A percentile compares a stretch with the other conserved stretches of the same genome.
These are phyloP conservation scores for Ascoidea rubescens DNA, from an alignment of 805 yeast species.

Conservation along the genomic window DNA sequence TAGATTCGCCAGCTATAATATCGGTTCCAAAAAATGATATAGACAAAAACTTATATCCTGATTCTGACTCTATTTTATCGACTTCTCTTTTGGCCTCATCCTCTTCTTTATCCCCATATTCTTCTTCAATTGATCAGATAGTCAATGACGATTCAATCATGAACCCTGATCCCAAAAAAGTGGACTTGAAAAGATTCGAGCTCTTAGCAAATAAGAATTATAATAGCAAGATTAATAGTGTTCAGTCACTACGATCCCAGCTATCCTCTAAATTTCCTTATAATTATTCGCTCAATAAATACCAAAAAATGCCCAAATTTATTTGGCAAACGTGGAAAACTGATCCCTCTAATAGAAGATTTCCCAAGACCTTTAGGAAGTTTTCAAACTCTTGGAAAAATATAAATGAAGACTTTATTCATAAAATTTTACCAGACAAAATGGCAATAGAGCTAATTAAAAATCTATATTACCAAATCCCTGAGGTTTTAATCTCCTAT, in stretches of 20 bases:
- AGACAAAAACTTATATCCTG: neutral
- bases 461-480: constrained; percentile 48
- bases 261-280: constrained; percentile 53
- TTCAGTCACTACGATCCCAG: constrained; percentile 39
- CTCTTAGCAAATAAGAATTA: neutral
- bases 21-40: neutral
- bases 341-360: constrained; percentile 36
- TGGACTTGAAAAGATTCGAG: neutral
- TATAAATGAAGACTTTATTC: constrained; percentile 48
- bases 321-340: constrained; percentile 96
- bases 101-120: too few species aligned
- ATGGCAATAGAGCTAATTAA: constrained; percentile 40
- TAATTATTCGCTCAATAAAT: constrained; percentile 55
- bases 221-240: too few species aligned
- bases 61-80: neutral
- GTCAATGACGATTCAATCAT: neutral
- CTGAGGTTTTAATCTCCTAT: constrained; percentile 68
- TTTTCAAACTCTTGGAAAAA: constrained; percentile 51
- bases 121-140: neutral
- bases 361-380: constrained; percentile 38
- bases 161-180: neutral
- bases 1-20: neutral
- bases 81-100: too few species aligned
- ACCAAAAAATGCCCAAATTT: constrained; percentile 62
- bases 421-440: constrained; percentile 62